phyloP scores from a whole-genome alignment of 2,329 filamentous ascomycete species.

The Diplodia sapinea region DNA sequence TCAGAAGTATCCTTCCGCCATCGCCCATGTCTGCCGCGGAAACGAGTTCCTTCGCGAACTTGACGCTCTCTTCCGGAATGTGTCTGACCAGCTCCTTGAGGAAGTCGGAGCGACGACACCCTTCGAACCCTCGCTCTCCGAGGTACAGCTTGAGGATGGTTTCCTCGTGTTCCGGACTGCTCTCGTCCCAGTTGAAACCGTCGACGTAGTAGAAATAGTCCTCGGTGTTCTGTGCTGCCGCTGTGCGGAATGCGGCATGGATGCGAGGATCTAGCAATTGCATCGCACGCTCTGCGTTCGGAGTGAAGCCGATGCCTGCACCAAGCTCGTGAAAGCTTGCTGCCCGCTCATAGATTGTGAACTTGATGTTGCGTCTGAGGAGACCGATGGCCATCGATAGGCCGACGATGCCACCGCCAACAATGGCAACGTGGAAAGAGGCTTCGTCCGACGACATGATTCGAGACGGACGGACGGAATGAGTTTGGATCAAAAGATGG shows the following conservation, averaged over 20 bases:
- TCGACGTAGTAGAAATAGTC: conserved; percentile 32
- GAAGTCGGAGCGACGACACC: conserved; percentile 30
- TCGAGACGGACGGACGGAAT: not conserved
- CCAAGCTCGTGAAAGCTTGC: conserved; percentile 38
- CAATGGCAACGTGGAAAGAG: conserved; percentile 33
- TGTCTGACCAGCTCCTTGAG: conserved; percentile 31
- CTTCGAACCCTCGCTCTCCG: conserved; percentile 35
- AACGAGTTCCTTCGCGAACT: conserved; percentile 33
- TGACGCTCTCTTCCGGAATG: conserved; percentile 29
- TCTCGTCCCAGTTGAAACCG: conserved; percentile 25
- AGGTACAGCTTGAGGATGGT: conserved; percentile 34
- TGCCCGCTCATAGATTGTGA: conserved; percentile 41
- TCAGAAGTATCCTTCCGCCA: conserved; percentile 38
- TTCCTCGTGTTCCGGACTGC: conserved; percentile 26
- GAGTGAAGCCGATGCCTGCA: conserved; percentile 37
- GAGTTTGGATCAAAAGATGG: too few relatives aligned
- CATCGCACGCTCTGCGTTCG: conserved; percentile 23
- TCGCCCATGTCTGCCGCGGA: conserved; percentile 21
- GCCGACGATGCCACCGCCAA: conserved; percentile 42
- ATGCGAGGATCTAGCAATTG: not conserved
- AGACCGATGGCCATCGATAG: conserved; percentile 40
- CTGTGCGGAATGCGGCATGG: conserved; percentile 7
- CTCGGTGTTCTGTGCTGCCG: conserved; percentile 7
- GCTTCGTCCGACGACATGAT: not conserved
- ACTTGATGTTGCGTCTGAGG: conserved; percentile 36